Base-by-base conservation (phyloP, 495 filamentous ascomycete species). In the Talaromyces thailandensis region DNA sequence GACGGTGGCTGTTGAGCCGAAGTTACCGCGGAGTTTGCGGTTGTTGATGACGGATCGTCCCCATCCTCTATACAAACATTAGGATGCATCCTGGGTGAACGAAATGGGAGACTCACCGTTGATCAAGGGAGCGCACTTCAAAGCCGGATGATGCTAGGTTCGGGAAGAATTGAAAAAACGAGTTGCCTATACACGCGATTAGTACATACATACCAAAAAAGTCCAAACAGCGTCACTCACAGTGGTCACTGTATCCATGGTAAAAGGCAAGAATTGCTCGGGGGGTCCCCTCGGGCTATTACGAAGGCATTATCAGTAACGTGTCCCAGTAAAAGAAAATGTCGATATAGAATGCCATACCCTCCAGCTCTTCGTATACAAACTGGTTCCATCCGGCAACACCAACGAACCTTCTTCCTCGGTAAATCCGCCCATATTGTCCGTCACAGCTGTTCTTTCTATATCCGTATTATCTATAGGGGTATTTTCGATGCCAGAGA, bases 191-290 rank as follows among this genome's bases (percentile, higher is more conserved):
- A 40, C 37, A 23, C 16, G 50, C 14, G 31, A 56, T 40, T 45
- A 58, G 61, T 60, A 35, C 24, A 24, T 35, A 52, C 16, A n/a
- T n/a, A n/a, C n/a, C n/a, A n/a, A n/a, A n/a, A n/a, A 51, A 28
- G 53, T 48, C 40, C 26, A 6, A 52, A 37, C 2, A 48, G 40
- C n/a, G 35, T 7, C 31, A 66, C 66, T 35, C 67, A 73, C 77
- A 79, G 69, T 96, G 92, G 75, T 96, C 93, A 65, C 84, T 88
- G 80, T 90, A 96, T 64, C 92, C 92, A 74, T 96, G 93, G 63
- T 96, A 71, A 69, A 93, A 86, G 63, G 92, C 79, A 21, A 94
- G 65, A 28, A 86, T 86, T 14, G 93, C 91, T 62, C 81, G 81
- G 11, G 79, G 72, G 3, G 77, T 67, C 40, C 71, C 75, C 16